Evolutionary conservation across 495 filamentous ascomycete genomes (phyloP).

Genomic region (Pyrenula aspistea): DNA sequence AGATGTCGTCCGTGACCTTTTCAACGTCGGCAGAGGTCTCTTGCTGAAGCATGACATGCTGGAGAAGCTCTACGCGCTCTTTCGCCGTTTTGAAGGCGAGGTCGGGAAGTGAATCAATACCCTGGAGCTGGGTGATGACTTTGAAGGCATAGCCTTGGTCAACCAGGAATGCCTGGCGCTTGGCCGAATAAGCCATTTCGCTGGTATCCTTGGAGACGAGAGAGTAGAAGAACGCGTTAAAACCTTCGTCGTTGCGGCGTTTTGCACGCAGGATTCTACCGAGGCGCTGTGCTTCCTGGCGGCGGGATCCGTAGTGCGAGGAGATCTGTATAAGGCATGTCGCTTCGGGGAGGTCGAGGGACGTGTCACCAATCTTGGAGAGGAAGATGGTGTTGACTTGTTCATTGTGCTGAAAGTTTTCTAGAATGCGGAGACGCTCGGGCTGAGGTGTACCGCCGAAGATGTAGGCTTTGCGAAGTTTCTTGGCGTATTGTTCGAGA

Average conservation of each 20-base stretch:
- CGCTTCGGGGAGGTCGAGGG: constrained; percentile 89
- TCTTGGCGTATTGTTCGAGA: constrained; percentile 70
- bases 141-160: constrained; percentile 99
- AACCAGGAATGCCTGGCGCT: constrained; percentile 94
- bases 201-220: constrained; percentile 93
- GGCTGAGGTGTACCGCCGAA: constrained; percentile 79
- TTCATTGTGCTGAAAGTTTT: constrained; percentile 95
- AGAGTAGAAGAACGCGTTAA: constrained; percentile 99
- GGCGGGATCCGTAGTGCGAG: constrained; percentile 92
- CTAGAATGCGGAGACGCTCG: constrained; percentile 80
- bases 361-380: constrained; percentile 96
- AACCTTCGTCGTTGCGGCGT: constrained; percentile 92
- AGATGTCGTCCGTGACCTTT: constrained; percentile 72
- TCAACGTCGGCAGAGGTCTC: constrained; percentile 69
- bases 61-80: constrained; percentile 79
- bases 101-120: constrained; percentile 71
- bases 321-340: constrained; percentile 98
- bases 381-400: constrained; percentile 92
- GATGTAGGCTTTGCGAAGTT: constrained; percentile 82
- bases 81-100: constrained; percentile 69
- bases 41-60: constrained; percentile 86
- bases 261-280: constrained; percentile 94
- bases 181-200: constrained; percentile 97
- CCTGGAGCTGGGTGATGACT: constrained; percentile 91
- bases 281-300: constrained; percentile 91